Base-by-base conservation (phyloP, 352 stramenopile genomes). In the Phytophthora brassicae region DNA sequence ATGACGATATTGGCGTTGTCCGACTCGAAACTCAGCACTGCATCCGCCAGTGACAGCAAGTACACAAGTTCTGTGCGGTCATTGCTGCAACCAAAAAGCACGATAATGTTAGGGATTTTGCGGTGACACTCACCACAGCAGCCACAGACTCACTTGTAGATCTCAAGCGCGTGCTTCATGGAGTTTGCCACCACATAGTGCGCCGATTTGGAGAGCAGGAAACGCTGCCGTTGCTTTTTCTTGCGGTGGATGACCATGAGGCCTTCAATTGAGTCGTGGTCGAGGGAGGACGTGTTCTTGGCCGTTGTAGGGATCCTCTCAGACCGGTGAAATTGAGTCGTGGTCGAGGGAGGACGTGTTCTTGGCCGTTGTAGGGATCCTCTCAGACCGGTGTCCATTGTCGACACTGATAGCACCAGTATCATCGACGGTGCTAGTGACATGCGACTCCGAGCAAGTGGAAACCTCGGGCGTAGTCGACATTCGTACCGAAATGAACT, bases 211-310 rank as follows among this genome's bases (percentile, higher is more conserved):
- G 59, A 55, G 62, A 77, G 55, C 39, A 70, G 60, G 45, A 88
- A 84, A 26, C 84, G 69, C 42, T 83, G 76, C 24, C 77, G 77
- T 20, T 73, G 61, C 45, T 75, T 69, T 24, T 89, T 89, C 67
- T 90, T 90, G 35, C 75, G 57, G 51, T 90, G 79, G 44, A 93
- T 71, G 0, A 74, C 62, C 78, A 92, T 89, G 55, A 74, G 62
- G 0, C 80, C 76, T 42, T 86, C 75, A 35, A 88, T 64, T 0
- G 44, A 53, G 26, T 87, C 77, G 13, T 66, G 59, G 19, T 79
- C 77, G 2, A 82, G 60, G 14, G 76, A 72, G 8, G 77, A 69
- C 28, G 60, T 59, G 16, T 54, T 64, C 36, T 50, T 60, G 14
- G 46, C 29, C 20, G 60, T 41, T 13, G 20, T 59, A 16, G 66